Base-by-base conservation (phyloP, 768 basidiomycete genomes). In the Dentipellis fragilis region DNA sequence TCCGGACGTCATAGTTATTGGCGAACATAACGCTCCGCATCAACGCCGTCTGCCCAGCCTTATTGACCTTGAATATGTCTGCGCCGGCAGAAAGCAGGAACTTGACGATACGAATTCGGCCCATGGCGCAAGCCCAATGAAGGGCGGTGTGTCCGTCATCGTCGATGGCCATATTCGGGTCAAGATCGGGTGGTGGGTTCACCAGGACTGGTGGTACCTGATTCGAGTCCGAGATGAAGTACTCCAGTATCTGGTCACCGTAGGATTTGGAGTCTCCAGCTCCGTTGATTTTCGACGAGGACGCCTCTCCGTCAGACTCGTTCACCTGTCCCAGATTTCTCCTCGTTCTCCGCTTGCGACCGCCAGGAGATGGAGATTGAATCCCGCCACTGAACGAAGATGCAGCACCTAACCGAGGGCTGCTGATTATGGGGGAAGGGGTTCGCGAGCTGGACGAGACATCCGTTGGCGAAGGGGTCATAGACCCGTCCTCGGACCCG, bases 21-120 rank as follows among this genome's bases (percentile, higher is more conserved):
- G 92, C 91, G 69, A 98, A 99, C 95, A 98, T 98, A 63, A 99
- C 96, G 64, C 87, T 87, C 14, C 96, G 90, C 96, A 99, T 99
- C 45, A 99, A 73, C 1, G 95, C 88, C 12, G 96, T 98, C 70
- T 98, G 96, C 3, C 96, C 96, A 10, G 92, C 83, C 65, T 88
- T 90, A 73, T 98, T 99, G 60, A 94, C 93, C 62, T 89, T 86
- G 77, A 95, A 99, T 60, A 96, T 92, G 67, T 97, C 93, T 12
- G 95, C 95, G 17, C 94, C 93, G 3, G 94, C 89, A 0, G 91
- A 87, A 42, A 99, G 77, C 23, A 99, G 78, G 8, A 97, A 77
- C 67, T 97, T 97, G 63, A 98, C 93, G 58, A 98, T 87, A 36
- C 95, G 85, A 54, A 97, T 85, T 42, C 96, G 87, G 34, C 96